Percentiles rank a stretch among this genome's conserved stretches.
Evolutionary conservation across 208 protist genomes (phyloP).

Genomic region (Acanthamoeba lugdunensis): DNA sequence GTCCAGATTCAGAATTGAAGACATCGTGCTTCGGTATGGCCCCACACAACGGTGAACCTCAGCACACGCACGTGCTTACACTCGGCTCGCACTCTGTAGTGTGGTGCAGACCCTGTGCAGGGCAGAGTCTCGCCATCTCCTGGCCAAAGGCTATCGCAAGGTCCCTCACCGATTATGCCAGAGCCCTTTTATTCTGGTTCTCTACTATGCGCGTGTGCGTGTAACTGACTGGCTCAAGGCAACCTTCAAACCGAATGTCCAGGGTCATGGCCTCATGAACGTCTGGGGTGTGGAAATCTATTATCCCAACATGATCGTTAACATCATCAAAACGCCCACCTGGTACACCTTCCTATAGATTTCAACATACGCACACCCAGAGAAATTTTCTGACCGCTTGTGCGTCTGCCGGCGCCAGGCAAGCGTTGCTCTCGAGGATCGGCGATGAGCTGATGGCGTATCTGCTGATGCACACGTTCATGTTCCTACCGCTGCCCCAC

Average conservation of each 20-base stretch:
- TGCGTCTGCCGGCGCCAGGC: not conserved
- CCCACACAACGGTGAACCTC: no score
- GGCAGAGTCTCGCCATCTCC: not conserved
- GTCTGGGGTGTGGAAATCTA: constrained; percentile 63
- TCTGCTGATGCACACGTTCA: constrained; percentile 62
- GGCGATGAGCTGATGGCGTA: constrained; percentile 61
- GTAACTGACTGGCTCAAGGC: not conserved
- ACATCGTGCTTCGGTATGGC: not conserved
- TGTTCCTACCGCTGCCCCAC: constrained; percentile 61
- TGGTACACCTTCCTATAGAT: not conserved
- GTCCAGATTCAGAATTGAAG: not conserved
- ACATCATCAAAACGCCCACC: constrained; percentile 53
- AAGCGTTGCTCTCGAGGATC: constrained; percentile 54
- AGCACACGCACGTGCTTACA: not conserved
- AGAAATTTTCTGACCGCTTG: not conserved
- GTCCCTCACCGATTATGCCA: not conserved
- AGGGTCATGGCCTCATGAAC: constrained; percentile 54
- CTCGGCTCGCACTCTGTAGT: not conserved
- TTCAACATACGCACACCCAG: not conserved
- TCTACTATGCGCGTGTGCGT: not conserved
- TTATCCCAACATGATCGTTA: constrained; percentile 66
- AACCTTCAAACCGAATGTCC: not conserved
- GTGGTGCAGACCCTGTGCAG: constrained; percentile 1
- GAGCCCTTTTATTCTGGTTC: not conserved
- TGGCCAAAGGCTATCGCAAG: constrained; percentile 72